A percentile compares a stretch with the other conserved stretches of the same genome.
These are phyloP conservation scores for Naganishia sp. DNA, from an alignment of 1,284 basidiomycete species.

Conservation along the genomic window DNA sequence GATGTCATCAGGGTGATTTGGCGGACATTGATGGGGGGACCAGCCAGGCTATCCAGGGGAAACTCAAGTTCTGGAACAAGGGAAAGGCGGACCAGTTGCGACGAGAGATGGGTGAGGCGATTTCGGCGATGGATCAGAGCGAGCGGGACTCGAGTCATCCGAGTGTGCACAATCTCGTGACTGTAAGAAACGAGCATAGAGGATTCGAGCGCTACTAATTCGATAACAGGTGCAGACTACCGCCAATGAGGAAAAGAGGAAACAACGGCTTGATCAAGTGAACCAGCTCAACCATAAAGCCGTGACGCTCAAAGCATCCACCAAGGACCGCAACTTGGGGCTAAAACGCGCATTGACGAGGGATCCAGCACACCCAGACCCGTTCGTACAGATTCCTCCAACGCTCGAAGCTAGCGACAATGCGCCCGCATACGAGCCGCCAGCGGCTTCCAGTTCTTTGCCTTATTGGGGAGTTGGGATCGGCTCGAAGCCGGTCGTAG, in stretches of 20 bases:
- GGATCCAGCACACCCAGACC: slow-evolving; percentile 8
- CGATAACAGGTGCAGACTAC: slow-evolving; percentile 2
- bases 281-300: slow-evolving; percentile 20
- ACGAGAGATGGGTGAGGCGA: slow-evolving; percentile 19
- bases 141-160: slow-evolving; percentile 32
- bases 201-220: too few species aligned
- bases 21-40: slow-evolving; percentile 7
- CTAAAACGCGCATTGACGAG: background rate
- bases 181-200: background rate
- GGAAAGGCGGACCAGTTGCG: slow-evolving; percentile 10
- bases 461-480: slow-evolving; percentile 22
- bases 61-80: slow-evolving; percentile 32
- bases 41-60: background rate
- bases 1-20: slow-evolving; percentile 31
- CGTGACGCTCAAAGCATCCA: slow-evolving; percentile 3
- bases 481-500: background rate
- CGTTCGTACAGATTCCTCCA: slow-evolving; percentile 8
- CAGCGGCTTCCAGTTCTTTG: background rate
- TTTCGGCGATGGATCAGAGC: slow-evolving; percentile 21
- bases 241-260: background rate
- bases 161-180: slow-evolving; percentile 31
- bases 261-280: slow-evolving; percentile 1
- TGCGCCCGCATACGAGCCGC: background rate
- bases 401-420: background rate
- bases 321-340: background rate